Evolutionary conservation across 768 basidiomycete species (phyloP).

Genomic region (Lactarius hatsudake): DNA sequence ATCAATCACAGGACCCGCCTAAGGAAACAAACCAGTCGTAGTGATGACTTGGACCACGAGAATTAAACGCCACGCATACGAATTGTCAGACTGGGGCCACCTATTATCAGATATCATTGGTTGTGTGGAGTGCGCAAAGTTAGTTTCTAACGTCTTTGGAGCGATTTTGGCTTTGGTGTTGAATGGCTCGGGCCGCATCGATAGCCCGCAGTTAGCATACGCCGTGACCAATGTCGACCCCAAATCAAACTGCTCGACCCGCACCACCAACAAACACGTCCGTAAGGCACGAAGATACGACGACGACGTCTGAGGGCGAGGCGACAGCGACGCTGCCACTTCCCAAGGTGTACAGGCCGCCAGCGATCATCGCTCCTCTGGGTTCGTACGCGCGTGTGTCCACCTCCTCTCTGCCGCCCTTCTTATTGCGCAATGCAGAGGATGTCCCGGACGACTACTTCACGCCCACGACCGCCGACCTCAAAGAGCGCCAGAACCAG

Average conservation of each 20-base stretch:
- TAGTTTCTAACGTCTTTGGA: neutral
- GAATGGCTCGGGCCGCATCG: neutral
- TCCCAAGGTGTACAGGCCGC: conserved; percentile 25
- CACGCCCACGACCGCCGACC: conserved; percentile 64
- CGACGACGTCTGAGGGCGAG: neutral
- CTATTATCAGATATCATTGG: neutral
- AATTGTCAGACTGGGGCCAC: neutral
- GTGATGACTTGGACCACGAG: neutral
- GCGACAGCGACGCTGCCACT: neutral
- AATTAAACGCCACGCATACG: neutral
- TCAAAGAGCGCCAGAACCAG: conserved; percentile 63
- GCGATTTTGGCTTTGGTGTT: neutral
- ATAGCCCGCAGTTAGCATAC: neutral
- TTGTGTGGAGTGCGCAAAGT: neutral
- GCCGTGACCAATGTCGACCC: conserved; percentile 10
- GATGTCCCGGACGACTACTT: conserved; percentile 74
- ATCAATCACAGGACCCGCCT: neutral
- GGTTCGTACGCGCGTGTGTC: conserved; percentile 15
- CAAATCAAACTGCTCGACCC: neutral
- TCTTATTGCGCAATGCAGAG: neutral
- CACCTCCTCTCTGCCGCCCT: no score
- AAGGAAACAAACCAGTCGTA: neutral
- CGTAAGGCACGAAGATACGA: neutral
- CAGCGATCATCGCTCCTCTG: neutral
- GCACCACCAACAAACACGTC: neutral